Conservation (phyloP, 2,329 filamentous ascomycete species). For the Cladophialophora bantiana region DNA sequence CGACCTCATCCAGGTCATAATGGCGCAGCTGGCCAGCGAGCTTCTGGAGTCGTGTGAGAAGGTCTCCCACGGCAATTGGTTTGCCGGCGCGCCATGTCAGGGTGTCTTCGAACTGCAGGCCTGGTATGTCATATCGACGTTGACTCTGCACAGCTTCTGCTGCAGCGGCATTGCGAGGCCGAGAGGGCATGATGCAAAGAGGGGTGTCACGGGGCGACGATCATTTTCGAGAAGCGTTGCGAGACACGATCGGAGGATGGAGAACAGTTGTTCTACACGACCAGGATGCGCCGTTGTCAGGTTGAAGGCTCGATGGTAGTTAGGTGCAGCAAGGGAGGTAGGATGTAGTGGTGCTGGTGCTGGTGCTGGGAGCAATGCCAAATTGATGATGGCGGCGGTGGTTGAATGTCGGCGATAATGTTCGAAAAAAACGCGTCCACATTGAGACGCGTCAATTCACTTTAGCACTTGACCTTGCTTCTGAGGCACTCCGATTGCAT, state of each 20-base stretch:
- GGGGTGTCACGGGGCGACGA: conserved; percentile 15
- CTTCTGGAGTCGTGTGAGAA: conserved; percentile 79
- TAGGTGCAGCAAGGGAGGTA: not conserved
- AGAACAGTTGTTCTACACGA: no score
- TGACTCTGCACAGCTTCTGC: conserved; percentile 31
- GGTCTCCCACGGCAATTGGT: conserved; percentile 81
- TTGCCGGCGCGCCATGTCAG: conserved; percentile 92
- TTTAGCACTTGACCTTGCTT: not conserved
- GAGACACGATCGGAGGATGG: no score
- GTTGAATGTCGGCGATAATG: no score
- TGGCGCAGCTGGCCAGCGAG: conserved; percentile 83
- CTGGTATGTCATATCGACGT: conserved; percentile 36
- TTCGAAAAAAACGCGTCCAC: not conserved
- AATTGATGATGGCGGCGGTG: no score
- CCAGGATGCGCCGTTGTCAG: not conserved
- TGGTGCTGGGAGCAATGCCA: not conserved
- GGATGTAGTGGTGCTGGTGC: not conserved
- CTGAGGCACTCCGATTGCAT: no score
- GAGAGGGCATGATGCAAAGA: conserved; percentile 35
- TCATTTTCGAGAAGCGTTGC: conserved; percentile 7
- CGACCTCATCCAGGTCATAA: conserved; percentile 84
- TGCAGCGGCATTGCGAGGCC: conserved; percentile 30
- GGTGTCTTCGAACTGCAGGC: conserved; percentile 80
- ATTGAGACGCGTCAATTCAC: conserved; percentile 5
- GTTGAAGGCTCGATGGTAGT: not conserved